These are phyloP conservation scores for Tephrocybe rancida DNA, from an alignment of 768 basidiomycete genomes.

Conservation along the genomic window DNA sequence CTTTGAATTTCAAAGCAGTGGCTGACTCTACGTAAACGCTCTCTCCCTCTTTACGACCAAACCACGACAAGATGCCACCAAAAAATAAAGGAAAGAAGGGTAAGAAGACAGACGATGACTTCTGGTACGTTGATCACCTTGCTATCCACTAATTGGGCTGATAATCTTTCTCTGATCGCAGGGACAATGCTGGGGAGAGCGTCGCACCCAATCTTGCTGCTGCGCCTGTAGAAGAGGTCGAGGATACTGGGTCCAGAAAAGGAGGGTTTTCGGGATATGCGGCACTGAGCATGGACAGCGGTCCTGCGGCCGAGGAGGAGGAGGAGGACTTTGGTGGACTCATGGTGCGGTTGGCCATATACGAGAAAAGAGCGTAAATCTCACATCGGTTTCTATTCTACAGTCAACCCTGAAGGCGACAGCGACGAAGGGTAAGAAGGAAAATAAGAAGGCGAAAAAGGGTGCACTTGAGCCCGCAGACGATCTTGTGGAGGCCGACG, in stretches of 20 bases:
- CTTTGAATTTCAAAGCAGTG: not conserved
- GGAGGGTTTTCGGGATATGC: constrained; percentile 55
- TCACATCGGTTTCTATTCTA: not conserved
- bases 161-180: constrained; percentile 29
- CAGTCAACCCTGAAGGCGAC: constrained; percentile 70
- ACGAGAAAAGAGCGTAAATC: not conserved
- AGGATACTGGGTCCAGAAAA: constrained; percentile 24
- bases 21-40: not conserved
- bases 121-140: constrained; percentile 57
- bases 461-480: constrained; percentile 42
- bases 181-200: constrained; percentile 68
- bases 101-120: constrained; percentile 82
- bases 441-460: constrained; percentile 59
- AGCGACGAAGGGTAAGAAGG: constrained; percentile 49
- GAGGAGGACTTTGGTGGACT: constrained; percentile 74
- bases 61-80: constrained; percentile 44
- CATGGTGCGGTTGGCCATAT: constrained; percentile 54
- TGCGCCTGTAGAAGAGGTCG: constrained; percentile 45
- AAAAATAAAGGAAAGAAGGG: constrained; percentile 86
- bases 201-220: constrained; percentile 43
- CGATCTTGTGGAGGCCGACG: constrained; percentile 31
- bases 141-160: constrained; percentile 12
- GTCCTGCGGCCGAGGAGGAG: constrained; percentile 47
- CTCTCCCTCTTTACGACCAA: constrained; percentile 3
- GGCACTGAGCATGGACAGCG: constrained; percentile 46